Evolutionary conservation across 2,329 filamentous ascomycete species (phyloP).

Genomic region (Moelleriella libera): DNA sequence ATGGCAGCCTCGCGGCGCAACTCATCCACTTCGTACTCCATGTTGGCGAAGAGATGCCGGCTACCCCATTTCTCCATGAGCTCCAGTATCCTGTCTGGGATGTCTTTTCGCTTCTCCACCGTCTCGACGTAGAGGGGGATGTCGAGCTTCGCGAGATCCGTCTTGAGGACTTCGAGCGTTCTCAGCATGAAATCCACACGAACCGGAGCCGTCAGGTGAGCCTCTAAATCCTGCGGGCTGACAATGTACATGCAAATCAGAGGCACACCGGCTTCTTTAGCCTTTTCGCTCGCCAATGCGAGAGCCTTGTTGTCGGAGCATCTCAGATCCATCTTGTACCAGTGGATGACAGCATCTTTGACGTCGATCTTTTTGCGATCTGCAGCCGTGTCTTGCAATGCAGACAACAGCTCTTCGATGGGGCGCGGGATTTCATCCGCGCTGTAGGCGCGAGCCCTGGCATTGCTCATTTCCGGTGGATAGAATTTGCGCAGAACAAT

Average conservation of each 20-base stretch:
- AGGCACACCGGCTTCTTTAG: slow-evolving; percentile 53
- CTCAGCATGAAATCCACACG: slow-evolving; percentile 73
- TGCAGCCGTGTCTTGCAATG: slow-evolving; percentile 44
- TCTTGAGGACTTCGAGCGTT: slow-evolving; percentile 49
- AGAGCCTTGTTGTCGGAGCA: slow-evolving; percentile 60
- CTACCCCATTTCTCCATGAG: slow-evolving; percentile 59
- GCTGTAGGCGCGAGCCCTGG: slow-evolving; percentile 61
- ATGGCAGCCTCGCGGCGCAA: slow-evolving; percentile 61
- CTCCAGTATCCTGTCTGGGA: slow-evolving; percentile 47
- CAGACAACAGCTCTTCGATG: slow-evolving; percentile 50
- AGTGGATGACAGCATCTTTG: slow-evolving; percentile 61
- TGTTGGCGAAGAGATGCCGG: slow-evolving; percentile 65
- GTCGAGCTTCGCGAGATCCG: slow-evolving; percentile 53
- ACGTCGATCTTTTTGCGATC: slow-evolving; percentile 35
- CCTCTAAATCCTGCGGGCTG: slow-evolving; percentile 73
- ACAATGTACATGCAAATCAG: slow-evolving; percentile 67
- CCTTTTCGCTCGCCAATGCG: slow-evolving; percentile 48
- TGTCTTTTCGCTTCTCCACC: slow-evolving; percentile 46
- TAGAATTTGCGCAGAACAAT: slow-evolving; percentile 66
- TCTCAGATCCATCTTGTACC: slow-evolving; percentile 79
- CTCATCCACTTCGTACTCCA: slow-evolving; percentile 89
- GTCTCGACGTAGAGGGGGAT: slow-evolving; percentile 70
- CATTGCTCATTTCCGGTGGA: slow-evolving; percentile 73
- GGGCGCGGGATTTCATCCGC: slow-evolving; percentile 56
- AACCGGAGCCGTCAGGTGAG: slow-evolving; percentile 58